Evolutionary conservation across 495 filamentous ascomycete species (phyloP), one percentile per base, ranked within the genome.

Genomic region (Aspergillus diversus): DNA sequence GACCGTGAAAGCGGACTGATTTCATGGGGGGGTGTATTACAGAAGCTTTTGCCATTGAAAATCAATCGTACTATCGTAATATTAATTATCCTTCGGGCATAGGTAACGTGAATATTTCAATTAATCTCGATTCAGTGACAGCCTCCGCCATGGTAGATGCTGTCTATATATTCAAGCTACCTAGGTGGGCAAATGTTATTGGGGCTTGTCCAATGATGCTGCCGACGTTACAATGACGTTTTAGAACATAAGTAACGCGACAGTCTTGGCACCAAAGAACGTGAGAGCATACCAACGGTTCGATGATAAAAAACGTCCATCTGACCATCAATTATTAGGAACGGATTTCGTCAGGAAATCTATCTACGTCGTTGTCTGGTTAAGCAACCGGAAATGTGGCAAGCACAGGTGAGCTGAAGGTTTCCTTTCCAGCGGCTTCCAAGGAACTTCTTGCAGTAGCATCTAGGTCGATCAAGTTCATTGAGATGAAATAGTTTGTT

Each of bases 1-100:
- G 69, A 16, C 78, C 76, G 63, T 80, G 73, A 39, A 75, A 80
- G 9, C 72, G 67, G 12, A 77, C 61, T 31, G 74, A 73, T 63
- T 72, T 72, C 73, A 80, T 78, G n/a, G 33, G 9, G 17, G 65
- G 57, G 21, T 27, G 61, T 50, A 13, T 55, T 60, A 39, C 55
- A 54, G 33, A 65, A 48, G 5, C 21, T 27, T 27, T 27, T 27
- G 2, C 21, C 21, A 27, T 27, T 27, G 21, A 27, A 27, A 27
- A 27, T 27, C 21, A 27, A 27, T 27, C 21, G 21, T 27, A 27
- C 21, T 27, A 27, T 27, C 21, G 21, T 27, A 27, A 27, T 27
- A 27, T 27, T 27, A 27, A 27, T 27, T 27, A 27, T 27, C 21
- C 21, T 27, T 2, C 21, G 21, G 2, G 2, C 21, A 27, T 27